A percentile compares a stretch with the other conserved stretches of the same genome.
phyloP scores from a whole-genome alignment of 805 yeast genomes.

The Spathaspora hagerdaliae region DNA sequence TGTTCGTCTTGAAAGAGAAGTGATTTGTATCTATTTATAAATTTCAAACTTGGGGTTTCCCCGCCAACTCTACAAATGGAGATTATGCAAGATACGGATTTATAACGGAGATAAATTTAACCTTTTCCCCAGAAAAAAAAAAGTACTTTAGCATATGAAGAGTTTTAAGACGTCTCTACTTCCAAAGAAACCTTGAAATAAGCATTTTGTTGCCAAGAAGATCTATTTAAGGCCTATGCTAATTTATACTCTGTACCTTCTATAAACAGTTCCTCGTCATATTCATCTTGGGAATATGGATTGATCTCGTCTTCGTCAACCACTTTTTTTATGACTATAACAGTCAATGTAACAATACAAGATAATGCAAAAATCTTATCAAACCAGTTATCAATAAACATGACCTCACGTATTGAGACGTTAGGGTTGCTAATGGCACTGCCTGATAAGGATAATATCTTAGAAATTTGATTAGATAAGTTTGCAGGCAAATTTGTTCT shows the following conservation, averaged over 20 bases:
- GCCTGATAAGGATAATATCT: conserved; percentile 35
- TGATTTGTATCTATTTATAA: too few relatives aligned
- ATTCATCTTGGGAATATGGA: conserved; percentile 11
- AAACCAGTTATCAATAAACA: conserved; percentile 49
- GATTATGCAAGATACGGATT: too few relatives aligned
- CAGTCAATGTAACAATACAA: conserved; percentile 29
- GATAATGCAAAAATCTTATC: conserved; percentile 48
- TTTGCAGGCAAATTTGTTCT: conserved; percentile 46
- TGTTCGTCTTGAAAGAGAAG: too few relatives aligned
- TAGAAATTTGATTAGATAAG: conserved; percentile 37
- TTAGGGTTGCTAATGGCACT: conserved; percentile 15
- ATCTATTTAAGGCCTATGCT: neutral
- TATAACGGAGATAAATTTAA: too few relatives aligned
- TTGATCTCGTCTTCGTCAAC: conserved; percentile 12
- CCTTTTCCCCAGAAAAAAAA: too few relatives aligned
- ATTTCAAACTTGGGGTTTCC: too few relatives aligned
- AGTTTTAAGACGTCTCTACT: too few relatives aligned
- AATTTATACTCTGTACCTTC: conserved; percentile 15
- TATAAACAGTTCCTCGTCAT: conserved; percentile 33
- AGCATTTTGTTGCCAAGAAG: too few relatives aligned
- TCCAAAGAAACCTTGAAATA: too few relatives aligned
- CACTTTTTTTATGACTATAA: conserved; percentile 17
- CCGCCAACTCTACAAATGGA: too few relatives aligned
- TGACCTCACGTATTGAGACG: conserved; percentile 29
- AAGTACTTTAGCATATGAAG: too few relatives aligned